Evolutionary conservation across 225 moss, liverwort and hornwort species (phyloP), one percentile per base, ranked within the genome.

Genomic region (Sphagnum contortum): DNA sequence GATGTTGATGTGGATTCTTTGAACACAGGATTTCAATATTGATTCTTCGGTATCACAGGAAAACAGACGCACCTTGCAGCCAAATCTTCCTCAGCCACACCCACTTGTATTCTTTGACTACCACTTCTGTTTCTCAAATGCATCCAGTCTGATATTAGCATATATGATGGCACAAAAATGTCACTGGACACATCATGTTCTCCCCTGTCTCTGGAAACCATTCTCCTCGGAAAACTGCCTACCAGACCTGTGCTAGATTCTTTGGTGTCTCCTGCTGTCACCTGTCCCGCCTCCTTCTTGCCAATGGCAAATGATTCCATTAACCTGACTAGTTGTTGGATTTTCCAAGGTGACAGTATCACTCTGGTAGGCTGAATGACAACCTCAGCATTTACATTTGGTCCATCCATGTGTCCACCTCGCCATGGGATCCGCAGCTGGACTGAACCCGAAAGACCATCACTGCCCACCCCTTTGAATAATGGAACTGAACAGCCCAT

Each of bases 121-220:
- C 93, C 92, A 63, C 68, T 75, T 29, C 29, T 29, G 76, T 79
- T 92, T 76, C 83, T 90, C 85, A 88, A 88, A 55, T 90, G 85
- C 92, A 93, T 89, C 96, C 96, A 98, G 68, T 92, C 92, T 61
- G 96, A 87, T 67, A 98, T 98, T 76, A 98, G 93, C 74, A 69
- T 89, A 12, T 92, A 81, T 52, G 90, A 83, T 57, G 96, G 96
- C 64, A 98, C 74, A 78, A 92, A 87, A 12, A 83, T 72, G 49
- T 80, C 77, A 53, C 68, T 77, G 44, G 87, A 79, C 59, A 83
- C 75, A 60, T 74, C 79, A 66, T 71, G 80, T 67, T 87, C 83
- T 29, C 29, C 29, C 29, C 29, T 29, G 29, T 29, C 29, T 29
- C 29, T 1, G 67, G 77, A 81, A 57, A 77, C 80, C 14, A 69